Conservation (phyloP, 768 basidiomycete species). For the Boletus rubropictus region DNA sequence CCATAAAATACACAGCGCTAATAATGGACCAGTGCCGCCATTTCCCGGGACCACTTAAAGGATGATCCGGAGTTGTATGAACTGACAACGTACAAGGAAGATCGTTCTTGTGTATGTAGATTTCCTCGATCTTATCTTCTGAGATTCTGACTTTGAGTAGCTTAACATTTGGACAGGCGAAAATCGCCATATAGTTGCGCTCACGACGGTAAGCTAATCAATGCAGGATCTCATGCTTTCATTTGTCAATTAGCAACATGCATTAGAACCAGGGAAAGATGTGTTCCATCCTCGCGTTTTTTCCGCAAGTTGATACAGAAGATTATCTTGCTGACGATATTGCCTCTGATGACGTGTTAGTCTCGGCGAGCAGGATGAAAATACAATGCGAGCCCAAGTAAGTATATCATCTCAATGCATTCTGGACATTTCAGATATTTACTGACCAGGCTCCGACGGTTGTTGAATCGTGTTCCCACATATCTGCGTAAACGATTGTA, state of each 20-base stretch:
- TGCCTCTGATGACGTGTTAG: constrained; percentile 19
- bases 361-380: constrained; percentile 33
- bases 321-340: constrained; percentile 29
- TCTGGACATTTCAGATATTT: not conserved
- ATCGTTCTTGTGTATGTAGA: constrained; percentile 20
- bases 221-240: not conserved
- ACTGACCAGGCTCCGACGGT: constrained; percentile 33
- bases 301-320: constrained; percentile 36
- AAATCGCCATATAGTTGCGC: constrained; percentile 17
- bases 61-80: constrained; percentile 40
- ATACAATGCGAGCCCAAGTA: constrained; percentile 38
- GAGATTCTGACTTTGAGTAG: constrained; percentile 7
- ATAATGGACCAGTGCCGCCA: constrained; percentile 31
- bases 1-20: not conserved
- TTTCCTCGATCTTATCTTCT: not conserved
- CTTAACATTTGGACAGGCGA: constrained; percentile 27
- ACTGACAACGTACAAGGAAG: constrained; percentile 22
- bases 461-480: constrained; percentile 32
- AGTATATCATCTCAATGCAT: constrained; percentile 1
- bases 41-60: constrained; percentile 39
- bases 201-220: constrained; percentile 22
- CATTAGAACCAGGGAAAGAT: constrained; percentile 33
- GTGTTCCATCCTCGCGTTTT: constrained; percentile 36
- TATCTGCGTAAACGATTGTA: constrained; percentile 39
- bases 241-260: not conserved